Evolutionary conservation across 1,284 basidiomycete genomes (phyloP), one percentile per base, ranked within the genome.

Genomic region (Ustilago lituana): DNA sequence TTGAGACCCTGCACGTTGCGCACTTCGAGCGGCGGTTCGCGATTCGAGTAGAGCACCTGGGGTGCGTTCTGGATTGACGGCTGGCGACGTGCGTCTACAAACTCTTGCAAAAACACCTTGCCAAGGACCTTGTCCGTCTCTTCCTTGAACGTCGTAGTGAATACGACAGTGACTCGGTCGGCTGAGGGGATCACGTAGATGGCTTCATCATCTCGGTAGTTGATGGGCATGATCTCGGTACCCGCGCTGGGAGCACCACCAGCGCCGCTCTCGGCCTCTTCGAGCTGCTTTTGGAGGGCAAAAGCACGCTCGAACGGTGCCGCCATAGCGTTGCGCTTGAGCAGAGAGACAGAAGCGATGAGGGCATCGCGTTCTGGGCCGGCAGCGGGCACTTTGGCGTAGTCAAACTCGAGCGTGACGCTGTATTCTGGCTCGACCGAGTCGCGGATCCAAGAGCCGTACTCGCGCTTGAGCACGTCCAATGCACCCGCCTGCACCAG

Each of bases 31-130:
- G 96, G 96, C 19, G 96, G 94, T 46, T 97, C 94, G 47, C 93
- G 89, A 79, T 91, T 96, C 31, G 92, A 91, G 84, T 98, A 98
- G n/a, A 95, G 87, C 6, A 99, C 96, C 84, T 98, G 96, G 0
- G 96, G 96, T 1, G 96, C 96, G 73, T 91, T 94, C 84, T 98
- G 96, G 65, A 98, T 91, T 15, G 90, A 89, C 1, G 94, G 93
- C 64, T 93, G 88, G 64, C 93, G 88, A 57, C 95, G 88, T 9
- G 96, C 95, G 85, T 99, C 96, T 39, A 98, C 96, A 75, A 99
- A 99, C 88, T 98, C 96, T 87, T 98, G 96, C 61, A 99, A 85
- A 85, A 99, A 99, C 6, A 98, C 91, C 79, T 94, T 94, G 22
- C 96, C 96, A 82, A 94, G 93, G 48, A 98, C 92, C 54, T 93